Conservation (phyloP, 2,329 filamentous ascomycete genomes). For the Xylariaceae sp. region DNA sequence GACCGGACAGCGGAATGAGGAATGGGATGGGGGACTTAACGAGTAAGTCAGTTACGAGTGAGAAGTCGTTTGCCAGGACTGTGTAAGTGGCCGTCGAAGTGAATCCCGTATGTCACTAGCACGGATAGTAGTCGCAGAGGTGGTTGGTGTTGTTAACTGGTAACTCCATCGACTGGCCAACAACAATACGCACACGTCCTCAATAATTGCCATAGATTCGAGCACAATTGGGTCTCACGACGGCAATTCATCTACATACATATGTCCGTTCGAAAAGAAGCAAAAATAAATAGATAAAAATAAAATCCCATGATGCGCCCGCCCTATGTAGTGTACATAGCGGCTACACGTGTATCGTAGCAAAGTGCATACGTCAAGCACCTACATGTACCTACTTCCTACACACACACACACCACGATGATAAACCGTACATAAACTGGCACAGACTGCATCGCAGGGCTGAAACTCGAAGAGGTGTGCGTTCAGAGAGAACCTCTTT, state of each 20-base stretch:
- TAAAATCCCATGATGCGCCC: background rate
- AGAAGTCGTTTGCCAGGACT: background rate
- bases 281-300: background rate
- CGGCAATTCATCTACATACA: background rate
- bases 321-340: background rate
- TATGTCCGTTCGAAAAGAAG: background rate
- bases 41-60: background rate
- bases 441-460: slow-evolving; percentile 14
- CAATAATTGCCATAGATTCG: background rate
- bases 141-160: background rate
- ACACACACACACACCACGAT: background rate
- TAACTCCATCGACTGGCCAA: too few relatives aligned
- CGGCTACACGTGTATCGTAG: background rate
- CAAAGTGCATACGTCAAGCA: background rate
- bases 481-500: slow-evolving; percentile 5
- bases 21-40: slow-evolving; percentile 7
- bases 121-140: background rate
- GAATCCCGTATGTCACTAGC: background rate
- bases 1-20: slow-evolving; percentile 4
- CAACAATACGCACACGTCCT: too few relatives aligned
- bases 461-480: slow-evolving; percentile 14
- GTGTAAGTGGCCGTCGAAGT: too few relatives aligned
- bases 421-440: background rate
- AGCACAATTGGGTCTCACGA: background rate
- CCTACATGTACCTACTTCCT: background rate